A percentile compares a stretch with the other conserved stretches of the same genome.
phyloP scores from a whole-genome alignment of 805 yeast genomes.

The Wickerhamiella spandovensis region DNA sequence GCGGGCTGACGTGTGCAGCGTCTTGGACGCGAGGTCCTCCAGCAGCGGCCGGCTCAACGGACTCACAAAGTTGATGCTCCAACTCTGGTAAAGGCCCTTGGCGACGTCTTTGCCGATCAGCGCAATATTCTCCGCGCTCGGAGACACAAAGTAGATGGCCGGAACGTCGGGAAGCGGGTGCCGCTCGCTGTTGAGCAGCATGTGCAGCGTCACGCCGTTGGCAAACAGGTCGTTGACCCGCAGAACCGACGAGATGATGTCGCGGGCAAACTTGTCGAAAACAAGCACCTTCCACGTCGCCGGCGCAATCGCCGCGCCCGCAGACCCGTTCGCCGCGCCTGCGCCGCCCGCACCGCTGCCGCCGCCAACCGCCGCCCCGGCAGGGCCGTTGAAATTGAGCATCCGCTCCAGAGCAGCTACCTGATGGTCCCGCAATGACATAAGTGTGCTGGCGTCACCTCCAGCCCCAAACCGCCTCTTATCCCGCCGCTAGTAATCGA shows the following conservation, averaged over 20 bases:
- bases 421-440: conserved; percentile 22
- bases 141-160: conserved; percentile 81
- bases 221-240: conserved; percentile 81
- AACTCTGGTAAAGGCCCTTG: conserved; percentile 61
- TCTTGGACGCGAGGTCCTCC: conserved; percentile 80
- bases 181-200: conserved; percentile 55
- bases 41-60: conserved; percentile 61
- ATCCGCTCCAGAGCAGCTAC: conserved; percentile 54
- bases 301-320: neutral
- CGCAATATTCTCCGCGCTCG: conserved; percentile 63
- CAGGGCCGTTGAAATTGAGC: conserved; percentile 66
- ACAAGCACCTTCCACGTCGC: conserved; percentile 75
- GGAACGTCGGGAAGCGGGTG: conserved; percentile 91
- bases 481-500: no score
- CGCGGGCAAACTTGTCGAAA: conserved; percentile 68
- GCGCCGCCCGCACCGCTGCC: conserved; percentile 1
- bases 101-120: conserved; percentile 60
- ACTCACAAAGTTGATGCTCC: conserved; percentile 77
- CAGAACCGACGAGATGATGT: conserved; percentile 78
- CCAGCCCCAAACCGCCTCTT: no score
- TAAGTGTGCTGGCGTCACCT: no score
- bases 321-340: neutral
- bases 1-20: conserved; percentile 49
- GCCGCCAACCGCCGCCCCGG: conserved; percentile 2
- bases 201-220: conserved; percentile 86